phyloP scores from a whole-genome alignment of 164 flowering plant genomes.

The Magnolia changhungtana region DNA sequence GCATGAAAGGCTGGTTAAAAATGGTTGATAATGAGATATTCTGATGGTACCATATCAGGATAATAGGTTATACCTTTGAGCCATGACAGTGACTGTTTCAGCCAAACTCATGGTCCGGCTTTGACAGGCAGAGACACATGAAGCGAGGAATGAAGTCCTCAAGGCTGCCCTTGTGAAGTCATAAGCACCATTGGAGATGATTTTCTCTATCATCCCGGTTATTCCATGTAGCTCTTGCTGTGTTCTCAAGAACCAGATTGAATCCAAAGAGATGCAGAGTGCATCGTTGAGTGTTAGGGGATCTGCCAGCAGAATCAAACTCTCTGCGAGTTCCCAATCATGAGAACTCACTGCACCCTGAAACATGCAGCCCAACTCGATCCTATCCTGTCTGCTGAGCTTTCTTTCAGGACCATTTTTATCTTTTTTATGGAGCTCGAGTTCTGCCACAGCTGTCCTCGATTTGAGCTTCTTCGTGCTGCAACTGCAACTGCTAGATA shows the following conservation, averaged over 20 bases:
- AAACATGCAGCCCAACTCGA: slow-evolving; percentile 77
- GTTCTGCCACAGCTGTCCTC: slow-evolving; percentile 36
- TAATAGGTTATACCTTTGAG: slow-evolving; percentile 57
- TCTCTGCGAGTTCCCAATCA: slow-evolving; percentile 85
- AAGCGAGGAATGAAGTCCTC: slow-evolving; percentile 92
- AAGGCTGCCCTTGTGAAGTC: slow-evolving; percentile 94
- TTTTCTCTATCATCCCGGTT: slow-evolving; percentile 69
- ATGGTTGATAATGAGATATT: neutral
- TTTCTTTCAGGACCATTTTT: slow-evolving; percentile 49
- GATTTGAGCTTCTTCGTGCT: slow-evolving; percentile 55
- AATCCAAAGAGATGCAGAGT: slow-evolving; percentile 80
- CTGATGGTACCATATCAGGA: neutral
- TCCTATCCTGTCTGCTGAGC: slow-evolving; percentile 70
- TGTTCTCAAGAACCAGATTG: slow-evolving; percentile 80
- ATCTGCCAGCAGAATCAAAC: slow-evolving; percentile 69
- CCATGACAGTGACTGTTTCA: slow-evolving; percentile 91
- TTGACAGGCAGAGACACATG: slow-evolving; percentile 95
- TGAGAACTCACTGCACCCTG: slow-evolving; percentile 81
- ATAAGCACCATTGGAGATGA: slow-evolving; percentile 73
- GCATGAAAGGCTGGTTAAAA: no score
- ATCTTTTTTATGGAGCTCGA: slow-evolving; percentile 44
- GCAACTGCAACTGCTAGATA: slow-evolving; percentile 36
- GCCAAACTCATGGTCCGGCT: slow-evolving; percentile 82
- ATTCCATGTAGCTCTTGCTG: slow-evolving; percentile 64
- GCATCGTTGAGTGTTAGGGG: slow-evolving; percentile 85